These are phyloP conservation scores for Rhinocladiella similis DNA, from an alignment of 2,329 filamentous ascomycete species.

Conservation along the genomic window DNA sequence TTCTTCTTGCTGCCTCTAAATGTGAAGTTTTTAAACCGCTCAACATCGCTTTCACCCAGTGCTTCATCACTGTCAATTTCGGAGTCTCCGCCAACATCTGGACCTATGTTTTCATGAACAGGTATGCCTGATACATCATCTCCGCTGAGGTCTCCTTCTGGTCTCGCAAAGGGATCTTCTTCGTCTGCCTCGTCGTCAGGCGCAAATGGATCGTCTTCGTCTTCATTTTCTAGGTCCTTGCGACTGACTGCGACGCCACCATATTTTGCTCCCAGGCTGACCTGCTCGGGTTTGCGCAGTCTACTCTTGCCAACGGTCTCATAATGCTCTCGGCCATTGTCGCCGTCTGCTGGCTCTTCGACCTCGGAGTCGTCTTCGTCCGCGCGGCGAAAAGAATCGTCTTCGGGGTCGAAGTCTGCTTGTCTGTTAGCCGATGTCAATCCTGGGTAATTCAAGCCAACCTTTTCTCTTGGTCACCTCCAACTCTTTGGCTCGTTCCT, in stretches of 20 bases:
- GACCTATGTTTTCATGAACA: conserved; percentile 19
- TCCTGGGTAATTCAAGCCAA: not conserved
- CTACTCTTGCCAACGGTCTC: conserved; percentile 81
- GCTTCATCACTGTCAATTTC: conserved; percentile 34
- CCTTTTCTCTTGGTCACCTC: conserved; percentile 19
- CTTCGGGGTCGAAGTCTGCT: conserved; percentile 79
- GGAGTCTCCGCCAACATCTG: conserved; percentile 29
- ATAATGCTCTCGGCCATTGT: conserved; percentile 82
- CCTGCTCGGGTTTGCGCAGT: conserved; percentile 69
- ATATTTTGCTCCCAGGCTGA: conserved; percentile 76
- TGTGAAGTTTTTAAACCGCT: conserved; percentile 26
- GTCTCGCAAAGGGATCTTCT: conserved; percentile 25
- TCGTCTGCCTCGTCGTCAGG: conserved; percentile 29
- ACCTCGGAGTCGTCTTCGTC: conserved; percentile 56
- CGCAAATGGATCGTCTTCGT: conserved; percentile 31
- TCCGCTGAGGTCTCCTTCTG: not conserved
- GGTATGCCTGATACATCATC: conserved; percentile 27
- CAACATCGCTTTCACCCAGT: conserved; percentile 29
- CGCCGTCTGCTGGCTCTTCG: conserved; percentile 43
- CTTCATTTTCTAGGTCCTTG: conserved; percentile 50
- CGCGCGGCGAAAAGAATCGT: conserved; percentile 57
- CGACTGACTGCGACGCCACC: conserved; percentile 72
- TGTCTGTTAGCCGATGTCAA: not conserved
- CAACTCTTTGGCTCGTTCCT: conserved; percentile 11
- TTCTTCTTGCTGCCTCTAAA: conserved; percentile 29